Percentiles rank a stretch among this genome's conserved stretches.
phyloP scores from a whole-genome alignment of 2,329 filamentous ascomycete species.

The Colletotrichum simmondsii region DNA sequence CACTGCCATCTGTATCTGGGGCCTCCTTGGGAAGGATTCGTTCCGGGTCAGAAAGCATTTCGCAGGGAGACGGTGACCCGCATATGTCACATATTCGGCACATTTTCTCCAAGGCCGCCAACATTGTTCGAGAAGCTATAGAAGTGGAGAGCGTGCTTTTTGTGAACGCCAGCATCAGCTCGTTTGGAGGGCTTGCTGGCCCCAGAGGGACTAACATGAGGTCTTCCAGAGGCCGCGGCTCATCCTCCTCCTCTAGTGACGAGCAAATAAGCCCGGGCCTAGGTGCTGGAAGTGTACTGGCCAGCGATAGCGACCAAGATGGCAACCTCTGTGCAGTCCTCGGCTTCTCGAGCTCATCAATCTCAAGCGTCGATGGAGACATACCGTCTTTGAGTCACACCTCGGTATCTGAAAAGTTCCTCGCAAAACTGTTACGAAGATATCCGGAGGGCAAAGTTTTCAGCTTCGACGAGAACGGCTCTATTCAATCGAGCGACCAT shows the following conservation, averaged over 20 bases:
- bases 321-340: slow-evolving; percentile 44
- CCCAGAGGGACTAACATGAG: slow-evolving; percentile 19
- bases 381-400: slow-evolving; percentile 26
- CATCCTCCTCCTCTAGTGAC: slow-evolving; percentile 36
- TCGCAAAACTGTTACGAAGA: slow-evolving; percentile 52
- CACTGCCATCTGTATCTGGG: background rate
- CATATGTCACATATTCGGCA: slow-evolving; percentile 31
- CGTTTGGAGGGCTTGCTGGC: slow-evolving; percentile 39
- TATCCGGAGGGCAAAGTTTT: slow-evolving; percentile 60
- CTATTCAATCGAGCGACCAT: slow-evolving; percentile 44
- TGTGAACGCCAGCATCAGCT: slow-evolving; percentile 37
- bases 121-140: slow-evolving; percentile 53
- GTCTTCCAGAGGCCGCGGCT: slow-evolving; percentile 2
- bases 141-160: slow-evolving; percentile 40
- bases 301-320: background rate
- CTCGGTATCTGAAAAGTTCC: slow-evolving; percentile 49
- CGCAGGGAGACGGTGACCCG: fast-evolving
- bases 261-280: slow-evolving; percentile 25
- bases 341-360: slow-evolving; percentile 49
- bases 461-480: slow-evolving; percentile 52
- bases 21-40: slow-evolving; percentile 37
- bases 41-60: slow-evolving; percentile 38
- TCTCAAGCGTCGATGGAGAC: slow-evolving; percentile 46
- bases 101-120: slow-evolving; percentile 56
- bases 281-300: background rate